Evolutionary conservation across 495 filamentous ascomycete species (phyloP), one percentile per base, ranked within the genome.

Genomic region (Schizothecium vesticola): DNA sequence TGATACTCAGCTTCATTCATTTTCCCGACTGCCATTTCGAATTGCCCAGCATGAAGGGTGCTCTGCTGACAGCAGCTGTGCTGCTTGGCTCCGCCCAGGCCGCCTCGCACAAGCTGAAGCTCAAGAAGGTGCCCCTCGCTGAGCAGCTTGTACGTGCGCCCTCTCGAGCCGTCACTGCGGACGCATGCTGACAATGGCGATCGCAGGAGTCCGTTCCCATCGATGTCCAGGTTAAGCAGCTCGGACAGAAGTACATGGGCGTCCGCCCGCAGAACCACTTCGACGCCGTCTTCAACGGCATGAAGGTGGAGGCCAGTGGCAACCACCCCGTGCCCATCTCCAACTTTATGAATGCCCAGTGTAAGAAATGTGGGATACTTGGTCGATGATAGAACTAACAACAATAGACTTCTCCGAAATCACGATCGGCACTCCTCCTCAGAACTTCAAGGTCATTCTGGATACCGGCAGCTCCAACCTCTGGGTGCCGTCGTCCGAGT

Each of bases 321-420:
- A 87, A 86, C 68, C 94, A 99, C 74, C 86, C 89, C 36, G 91
- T 99, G 21, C 90, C 95, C 62, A 89, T 99, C 70, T 91, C 88
- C 77, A 99, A 99, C 85, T 99, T 97, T 83, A 82, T 99, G 81
- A 99, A 99, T 74, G 96, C 96, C 66, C 96, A 99, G 81, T 99
- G 94, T 97, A 89, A 73, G 92, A 79, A 67, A 59, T 21, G 3
- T 61, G 33, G 8, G 9, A 3, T 2, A 31, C 19, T 11, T 19
- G 21, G 31, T 65, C 26, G 21, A n/a, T 9, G 28, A 60, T 25
- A 7, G 21, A 33, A 70, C 62, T 25, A n/a, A 51, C 2, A 33
- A 25, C 16, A 9, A 16, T 74, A 97, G 94, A 99, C 83, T 99
- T 96, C 88, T 96, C 95, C 67, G 92, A 97, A 76, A 96, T 99